Base-by-base conservation (phyloP, 257 asterid species). In the Fraxinus anomala region DNA sequence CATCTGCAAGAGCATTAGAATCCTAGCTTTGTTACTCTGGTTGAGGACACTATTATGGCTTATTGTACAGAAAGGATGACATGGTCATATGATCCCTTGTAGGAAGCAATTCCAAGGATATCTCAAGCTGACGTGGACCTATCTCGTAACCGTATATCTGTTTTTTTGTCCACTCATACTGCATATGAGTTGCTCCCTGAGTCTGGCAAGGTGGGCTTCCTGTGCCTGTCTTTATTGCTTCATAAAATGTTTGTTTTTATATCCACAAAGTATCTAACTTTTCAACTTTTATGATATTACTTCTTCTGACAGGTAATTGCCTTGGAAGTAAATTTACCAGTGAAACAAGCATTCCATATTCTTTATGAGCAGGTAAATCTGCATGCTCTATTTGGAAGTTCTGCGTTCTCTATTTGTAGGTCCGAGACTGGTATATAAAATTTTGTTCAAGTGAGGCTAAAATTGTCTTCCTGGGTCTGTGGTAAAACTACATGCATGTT, bases 291-390 rank as follows among this genome's bases (percentile, higher is more conserved):
- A 34, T 37, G 76, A 49, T 72, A 44, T 16, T n/a, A 63, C 61
- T 69, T 75, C 73, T 39, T 76, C 39, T 82, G 76, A n/a, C 79
- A 91, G 97, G 95, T 90, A 67, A 83, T 87, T 82, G 92, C 95
- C 74, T 79, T 91, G 89, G 97, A 91, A 85, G 79, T 91, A 47
- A 84, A 85, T 72, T 80, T 91, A 73, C 97, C 97, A 7, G 94
- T 91, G 84, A 91, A 88, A 80, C 94, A 91, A 80, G 94, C 97
- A n/a, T 91, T 91, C 77, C 95, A 91, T 81, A 84, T 91, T 86
- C 91, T 91, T 47, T 80, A 90, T 77, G 97, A 91, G 78, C 97
- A 91, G 95, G 97, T 91, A 87, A 16, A 19, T 56, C 66, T 56
- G 7, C 30, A 56, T 56, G 66, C 54, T 44, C 12, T 44, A 44